Percentiles rank a stretch among this genome's conserved stretches.
These are phyloP conservation scores for Exophiala bonariae DNA, from an alignment of 2,329 filamentous ascomycete species.

Conservation along the genomic window DNA sequence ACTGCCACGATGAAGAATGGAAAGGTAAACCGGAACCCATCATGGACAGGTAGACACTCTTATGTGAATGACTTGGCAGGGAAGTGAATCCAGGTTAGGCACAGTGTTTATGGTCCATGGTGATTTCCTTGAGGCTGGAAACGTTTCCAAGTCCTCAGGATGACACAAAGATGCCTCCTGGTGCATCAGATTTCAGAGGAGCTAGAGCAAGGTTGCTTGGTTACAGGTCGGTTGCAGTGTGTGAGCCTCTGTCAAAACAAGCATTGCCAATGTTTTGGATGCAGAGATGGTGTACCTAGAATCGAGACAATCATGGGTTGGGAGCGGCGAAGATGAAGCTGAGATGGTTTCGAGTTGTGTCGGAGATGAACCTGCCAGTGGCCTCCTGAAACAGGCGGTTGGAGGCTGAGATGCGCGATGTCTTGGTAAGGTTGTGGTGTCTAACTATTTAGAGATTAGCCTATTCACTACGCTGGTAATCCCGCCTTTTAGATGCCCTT, in stretches of 20 bases:
- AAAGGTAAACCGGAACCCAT: conserved; percentile 4
- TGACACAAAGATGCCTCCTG: conserved; percentile 20
- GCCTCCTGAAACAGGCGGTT: conserved; percentile 20
- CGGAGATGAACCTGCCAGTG: conserved; percentile 13
- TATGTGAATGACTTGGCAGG: conserved; percentile 24
- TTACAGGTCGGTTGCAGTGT: conserved; percentile 24
- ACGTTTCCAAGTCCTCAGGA: conserved; percentile 24
- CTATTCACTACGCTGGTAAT: not conserved
- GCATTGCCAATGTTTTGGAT: conserved; percentile 26
- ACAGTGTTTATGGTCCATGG: conserved; percentile 13
- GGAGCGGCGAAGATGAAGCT: conserved; percentile 23
- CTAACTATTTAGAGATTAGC: conserved; percentile 1
- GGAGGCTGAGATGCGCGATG: conserved; percentile 6
- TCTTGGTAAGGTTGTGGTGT: not conserved
- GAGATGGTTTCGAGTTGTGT: conserved; percentile 24
- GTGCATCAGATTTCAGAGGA: conserved; percentile 15
- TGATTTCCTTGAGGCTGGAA: conserved; percentile 28
- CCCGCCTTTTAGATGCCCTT: conserved; percentile 1
- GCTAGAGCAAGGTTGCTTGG: conserved; percentile 14
- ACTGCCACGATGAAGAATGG: conserved; percentile 25
- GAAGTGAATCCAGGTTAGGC: not conserved
- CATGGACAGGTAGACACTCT: conserved; percentile 13
- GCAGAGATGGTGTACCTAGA: conserved; percentile 9
- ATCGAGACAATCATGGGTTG: conserved; percentile 12
- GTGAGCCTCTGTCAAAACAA: conserved; percentile 11